phyloP scores from a whole-genome alignment of 2,329 filamentous ascomycete species.

The Penicillium brevicompactum region DNA sequence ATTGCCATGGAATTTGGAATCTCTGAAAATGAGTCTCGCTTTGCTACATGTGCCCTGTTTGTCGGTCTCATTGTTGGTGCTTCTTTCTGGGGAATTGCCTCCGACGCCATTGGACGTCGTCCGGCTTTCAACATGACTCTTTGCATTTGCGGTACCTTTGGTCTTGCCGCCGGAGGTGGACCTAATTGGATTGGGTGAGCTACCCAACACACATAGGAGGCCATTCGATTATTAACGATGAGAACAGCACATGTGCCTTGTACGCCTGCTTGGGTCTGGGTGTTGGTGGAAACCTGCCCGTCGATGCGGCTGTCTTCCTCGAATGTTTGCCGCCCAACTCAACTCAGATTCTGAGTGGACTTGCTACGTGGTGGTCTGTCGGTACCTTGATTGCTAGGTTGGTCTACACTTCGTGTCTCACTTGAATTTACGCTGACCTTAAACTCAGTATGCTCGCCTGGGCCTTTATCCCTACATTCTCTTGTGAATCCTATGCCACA shows the following conservation, averaged over 20 bases:
- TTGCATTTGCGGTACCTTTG: conserved; percentile 72
- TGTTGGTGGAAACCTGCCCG: conserved; percentile 74
- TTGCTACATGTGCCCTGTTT: conserved; percentile 76
- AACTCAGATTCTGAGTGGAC: conserved; percentile 72
- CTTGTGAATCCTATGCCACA: conserved; percentile 38
- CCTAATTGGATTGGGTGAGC: conserved; percentile 61
- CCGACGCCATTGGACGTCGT: conserved; percentile 74
- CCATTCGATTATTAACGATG: not conserved
- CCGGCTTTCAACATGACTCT: conserved; percentile 79
- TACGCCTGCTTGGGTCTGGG: conserved; percentile 67
- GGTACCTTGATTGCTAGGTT: conserved; percentile 69
- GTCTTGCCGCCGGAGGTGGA: conserved; percentile 68
- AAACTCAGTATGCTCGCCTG: conserved; percentile 60
- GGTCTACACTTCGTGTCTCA: conserved; percentile 3
- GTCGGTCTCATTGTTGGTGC: conserved; percentile 75
- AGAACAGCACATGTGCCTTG: conserved; percentile 55
- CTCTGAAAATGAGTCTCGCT: conserved; percentile 70
- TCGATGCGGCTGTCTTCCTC: conserved; percentile 79
- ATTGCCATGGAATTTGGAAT: conserved; percentile 64
- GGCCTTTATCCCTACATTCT: conserved; percentile 72
- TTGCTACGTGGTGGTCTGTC: conserved; percentile 87
- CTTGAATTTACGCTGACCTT: conserved; percentile 1
- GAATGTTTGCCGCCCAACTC: conserved; percentile 78
- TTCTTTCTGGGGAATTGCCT: conserved; percentile 76
- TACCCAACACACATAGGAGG: conserved; percentile 22